A percentile compares a stretch with the other conserved stretches of the same genome.
Evolutionary conservation across 1,284 basidiomycete genomes (phyloP).

Genomic region (Cryptococcus deneoformans): DNA sequence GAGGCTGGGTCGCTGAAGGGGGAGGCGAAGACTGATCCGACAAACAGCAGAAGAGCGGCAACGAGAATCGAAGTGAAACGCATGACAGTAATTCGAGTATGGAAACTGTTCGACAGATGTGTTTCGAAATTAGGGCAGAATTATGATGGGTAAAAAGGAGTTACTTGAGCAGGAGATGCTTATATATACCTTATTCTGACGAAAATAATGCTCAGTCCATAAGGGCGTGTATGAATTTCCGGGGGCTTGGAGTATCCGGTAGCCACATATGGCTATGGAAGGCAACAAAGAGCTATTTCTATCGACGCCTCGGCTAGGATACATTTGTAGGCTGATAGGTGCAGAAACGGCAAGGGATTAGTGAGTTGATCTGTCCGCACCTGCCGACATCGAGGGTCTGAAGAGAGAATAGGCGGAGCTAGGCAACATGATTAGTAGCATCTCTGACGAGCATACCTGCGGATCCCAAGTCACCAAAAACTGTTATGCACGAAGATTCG

Average conservation of each 20-base stretch:
- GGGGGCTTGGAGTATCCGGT: too few species aligned
- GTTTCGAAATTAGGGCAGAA: constrained; percentile 4
- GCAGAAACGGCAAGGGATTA: background rate
- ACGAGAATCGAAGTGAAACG: constrained; percentile 12
- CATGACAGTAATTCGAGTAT: constrained; percentile 3
- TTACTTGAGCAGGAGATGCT: constrained; percentile 1
- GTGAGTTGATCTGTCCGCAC: background rate
- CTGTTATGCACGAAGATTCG: too few species aligned
- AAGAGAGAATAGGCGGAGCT: too few species aligned
- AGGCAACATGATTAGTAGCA: too few species aligned
- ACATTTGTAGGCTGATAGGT: background rate
- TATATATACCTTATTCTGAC: constrained; percentile 6
- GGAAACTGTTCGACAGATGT: constrained; percentile 1
- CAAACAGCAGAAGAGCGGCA: constrained; percentile 10
- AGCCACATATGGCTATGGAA: too few species aligned
- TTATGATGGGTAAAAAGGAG: background rate
- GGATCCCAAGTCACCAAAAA: too few species aligned
- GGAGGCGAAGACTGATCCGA: constrained; percentile 10
- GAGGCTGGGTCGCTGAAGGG: background rate
- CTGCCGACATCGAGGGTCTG: too few species aligned
- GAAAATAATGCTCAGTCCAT: background rate
- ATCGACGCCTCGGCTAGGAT: background rate
- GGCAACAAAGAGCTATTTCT: too few species aligned
- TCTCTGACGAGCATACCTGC: too few species aligned
- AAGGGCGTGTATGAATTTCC: too few species aligned